Conservation (phyloP, 108 stramenopile species). For the Thalassiosira profunda region DNA sequence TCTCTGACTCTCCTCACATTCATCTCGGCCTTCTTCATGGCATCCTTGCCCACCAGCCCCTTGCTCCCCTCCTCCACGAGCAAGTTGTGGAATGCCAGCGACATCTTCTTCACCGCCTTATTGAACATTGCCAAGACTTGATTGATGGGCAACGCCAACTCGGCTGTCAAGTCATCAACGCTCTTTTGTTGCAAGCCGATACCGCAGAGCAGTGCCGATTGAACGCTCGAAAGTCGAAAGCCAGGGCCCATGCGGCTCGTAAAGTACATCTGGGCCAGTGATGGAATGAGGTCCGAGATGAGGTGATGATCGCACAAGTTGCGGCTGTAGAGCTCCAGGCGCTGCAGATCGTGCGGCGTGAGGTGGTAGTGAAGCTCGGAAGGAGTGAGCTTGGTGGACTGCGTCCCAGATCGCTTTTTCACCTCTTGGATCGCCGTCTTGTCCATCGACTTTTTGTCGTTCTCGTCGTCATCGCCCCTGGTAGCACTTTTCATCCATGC, state of each 20-base stretch:
- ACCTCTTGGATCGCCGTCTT: constrained; percentile 42
- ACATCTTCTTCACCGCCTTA: constrained; percentile 94
- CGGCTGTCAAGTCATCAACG: constrained; percentile 80
- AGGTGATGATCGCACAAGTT: constrained; percentile 99
- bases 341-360: constrained; percentile 96
- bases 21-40: constrained; percentile 57
- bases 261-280: constrained; percentile 92
- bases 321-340: constrained; percentile 97
- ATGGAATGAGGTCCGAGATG: constrained; percentile 95
- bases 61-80: constrained; percentile 81
- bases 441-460: constrained; percentile 27
- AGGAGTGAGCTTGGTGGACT: constrained; percentile 56
- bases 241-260: constrained; percentile 78
- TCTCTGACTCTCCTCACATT: constrained; percentile 63
- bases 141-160: constrained; percentile 89
- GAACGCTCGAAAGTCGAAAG: constrained; percentile 86
- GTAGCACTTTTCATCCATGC: constrained; percentile 32
- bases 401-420: constrained; percentile 57
- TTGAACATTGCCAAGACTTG: constrained; percentile 98
- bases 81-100: constrained; percentile 75
- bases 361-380: constrained; percentile 85
- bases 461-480: constrained; percentile 56
- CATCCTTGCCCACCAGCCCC: constrained; percentile 66
- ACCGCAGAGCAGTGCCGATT: constrained; percentile 90
- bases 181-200: constrained; percentile 88